These are phyloP conservation scores for Pulveroboletus frians DNA, from an alignment of 768 basidiomycete species.

Conservation along the genomic window DNA sequence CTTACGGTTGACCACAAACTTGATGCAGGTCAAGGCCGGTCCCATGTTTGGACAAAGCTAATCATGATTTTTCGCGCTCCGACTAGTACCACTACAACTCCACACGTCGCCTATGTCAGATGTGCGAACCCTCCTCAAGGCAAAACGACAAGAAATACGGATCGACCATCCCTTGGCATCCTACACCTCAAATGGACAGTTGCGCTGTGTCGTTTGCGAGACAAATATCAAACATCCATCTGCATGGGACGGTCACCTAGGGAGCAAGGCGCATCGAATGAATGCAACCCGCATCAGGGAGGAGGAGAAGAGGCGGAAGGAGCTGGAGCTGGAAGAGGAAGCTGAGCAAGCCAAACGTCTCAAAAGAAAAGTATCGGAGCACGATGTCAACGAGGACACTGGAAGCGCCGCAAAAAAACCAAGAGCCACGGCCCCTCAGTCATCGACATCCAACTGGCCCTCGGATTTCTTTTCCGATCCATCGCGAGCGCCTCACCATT, in stretches of 20 bases:
- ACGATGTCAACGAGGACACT: slow-evolving; percentile 22
- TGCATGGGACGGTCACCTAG: slow-evolving; percentile 85
- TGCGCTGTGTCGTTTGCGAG: slow-evolving; percentile 65
- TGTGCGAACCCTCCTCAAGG: slow-evolving; percentile 73
- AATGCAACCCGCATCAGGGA: slow-evolving; percentile 56
- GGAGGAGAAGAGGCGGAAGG: slow-evolving; percentile 43
- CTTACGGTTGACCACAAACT: slow-evolving; percentile 31
- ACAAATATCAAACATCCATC: slow-evolving; percentile 65
- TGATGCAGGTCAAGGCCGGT: no score
- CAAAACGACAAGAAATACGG: slow-evolving; percentile 73
- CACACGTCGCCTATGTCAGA: slow-evolving; percentile 53
- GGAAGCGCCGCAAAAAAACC: slow-evolving; percentile 28
- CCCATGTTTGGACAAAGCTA: slow-evolving; percentile 1
- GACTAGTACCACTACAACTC: not conserved
- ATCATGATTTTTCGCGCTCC: not conserved
- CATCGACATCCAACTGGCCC: slow-evolving; percentile 41
- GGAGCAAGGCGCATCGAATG: slow-evolving; percentile 72
- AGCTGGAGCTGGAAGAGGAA: slow-evolving; percentile 24
- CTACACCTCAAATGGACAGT: slow-evolving; percentile 60
- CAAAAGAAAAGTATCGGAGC: slow-evolving; percentile 32
- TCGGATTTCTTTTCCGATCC: slow-evolving; percentile 81
- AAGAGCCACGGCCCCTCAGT: slow-evolving; percentile 17
- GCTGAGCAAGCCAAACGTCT: slow-evolving; percentile 31
- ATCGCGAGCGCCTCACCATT: slow-evolving; percentile 41
- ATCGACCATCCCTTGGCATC: slow-evolving; percentile 70